Base-by-base conservation (phyloP, 2,329 filamentous ascomycete genomes). In the Fusarium agapanthi region DNA sequence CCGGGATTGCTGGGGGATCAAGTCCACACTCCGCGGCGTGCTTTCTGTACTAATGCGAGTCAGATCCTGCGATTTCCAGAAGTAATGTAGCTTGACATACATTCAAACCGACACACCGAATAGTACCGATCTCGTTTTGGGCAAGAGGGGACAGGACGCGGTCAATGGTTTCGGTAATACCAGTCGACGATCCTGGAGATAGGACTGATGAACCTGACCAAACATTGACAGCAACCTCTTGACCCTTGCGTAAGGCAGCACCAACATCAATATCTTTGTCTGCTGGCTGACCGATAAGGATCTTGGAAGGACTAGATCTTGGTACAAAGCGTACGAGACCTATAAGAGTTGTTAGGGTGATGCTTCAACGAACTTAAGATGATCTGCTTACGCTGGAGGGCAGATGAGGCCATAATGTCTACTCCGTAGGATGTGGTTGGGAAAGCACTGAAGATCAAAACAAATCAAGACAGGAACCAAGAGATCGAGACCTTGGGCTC, bases 301-400 rank as follows among this genome's bases (percentile, higher is more conserved):
- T 77, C 69, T 84, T 85, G 65, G 81, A 79, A 41, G 82, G 78
- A 53, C 86, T 84, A 10, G 84, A 85, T 75, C 85, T 87, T 59
- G 89, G 86, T 24, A 86, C 78, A 75, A 91, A 90, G 58, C 89
- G 88, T 72, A 90, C 87, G 65, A 91, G 85, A 78, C 88, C 88
- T 90, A 28, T 26, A 20, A 48, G 55, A 50, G 34, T 37, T 50
- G 41, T 34, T 40, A 50, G 47, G 45, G 35, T 53, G 40, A 14
- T 41, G 16, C n/a, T 12, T n/a, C n/a, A 7, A 37, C 9, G 18
- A 32, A 16, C 12, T 24, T n/a, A 15, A 24, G 34, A 41, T 24
- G 32, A 53, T 35, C n/a, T n/a, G 66, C 61, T 48, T 65, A 69
- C 75, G 75, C 54, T 76, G 75, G 34, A 77, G 72, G 55, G 65